Conservation (phyloP, 2,329 filamentous ascomycete species). For the Cordyceps militaris region DNA sequence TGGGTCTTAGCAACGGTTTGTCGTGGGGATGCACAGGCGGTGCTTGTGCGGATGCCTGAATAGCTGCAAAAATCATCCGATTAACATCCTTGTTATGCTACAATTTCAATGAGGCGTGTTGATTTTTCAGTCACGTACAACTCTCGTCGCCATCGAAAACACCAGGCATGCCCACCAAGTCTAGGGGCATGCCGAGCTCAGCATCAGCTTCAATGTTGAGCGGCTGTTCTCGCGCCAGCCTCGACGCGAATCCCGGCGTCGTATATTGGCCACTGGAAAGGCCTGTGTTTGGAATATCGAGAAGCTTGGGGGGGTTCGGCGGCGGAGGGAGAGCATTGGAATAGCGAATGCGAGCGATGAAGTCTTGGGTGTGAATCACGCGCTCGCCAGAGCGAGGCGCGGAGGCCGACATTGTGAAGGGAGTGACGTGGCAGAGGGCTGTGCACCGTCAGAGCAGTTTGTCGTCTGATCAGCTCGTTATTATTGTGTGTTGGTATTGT, state of each 20-base stretch:
- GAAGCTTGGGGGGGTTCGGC: conserved; percentile 88
- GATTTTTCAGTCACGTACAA: conserved; percentile 48
- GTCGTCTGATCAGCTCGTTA: background rate
- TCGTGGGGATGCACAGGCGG: conserved; percentile 76
- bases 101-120: background rate
- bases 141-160: conserved; percentile 93
- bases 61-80: conserved; percentile 48
- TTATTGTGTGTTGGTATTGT: conserved; percentile 17
- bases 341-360: conserved; percentile 92
- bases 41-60: conserved; percentile 67
- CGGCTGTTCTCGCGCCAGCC: conserved; percentile 83
- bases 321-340: conserved; percentile 93
- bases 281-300: conserved; percentile 93
- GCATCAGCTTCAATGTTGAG: conserved; percentile 96
- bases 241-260: conserved; percentile 80
- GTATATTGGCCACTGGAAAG: conserved; percentile 83
- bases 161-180: conserved; percentile 88
- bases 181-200: conserved; percentile 94
- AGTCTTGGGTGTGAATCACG: conserved; percentile 83
- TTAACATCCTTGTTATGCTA: conserved; percentile 14
- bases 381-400: conserved; percentile 43
- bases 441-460: background rate
- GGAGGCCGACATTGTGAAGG: conserved; percentile 26
- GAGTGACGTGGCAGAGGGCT: conserved; percentile 10
- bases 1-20: conserved; percentile 71